Evolutionary conservation across 1,284 basidiomycete genomes (phyloP).

Genomic region (Stygiomarasmius scandens): DNA sequence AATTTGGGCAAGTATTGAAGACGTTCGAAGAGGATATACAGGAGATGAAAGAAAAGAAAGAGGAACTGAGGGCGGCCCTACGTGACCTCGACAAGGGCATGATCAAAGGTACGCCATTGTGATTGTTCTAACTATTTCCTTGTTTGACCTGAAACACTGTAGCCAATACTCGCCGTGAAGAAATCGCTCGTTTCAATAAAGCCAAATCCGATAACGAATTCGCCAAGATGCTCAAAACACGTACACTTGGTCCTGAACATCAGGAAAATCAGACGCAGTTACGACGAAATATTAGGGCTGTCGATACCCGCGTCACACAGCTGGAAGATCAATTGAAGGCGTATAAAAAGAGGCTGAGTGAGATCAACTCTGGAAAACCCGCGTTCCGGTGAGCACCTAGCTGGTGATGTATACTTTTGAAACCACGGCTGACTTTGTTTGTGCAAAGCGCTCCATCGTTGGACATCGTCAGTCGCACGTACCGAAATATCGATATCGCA

Average conservation of each 20-base stretch:
- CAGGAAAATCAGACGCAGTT: constrained; percentile 81
- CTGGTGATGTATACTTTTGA: not conserved
- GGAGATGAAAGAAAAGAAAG: constrained; percentile 47
- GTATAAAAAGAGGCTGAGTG: constrained; percentile 70
- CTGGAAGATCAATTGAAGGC: constrained; percentile 73
- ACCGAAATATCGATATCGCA: constrained; percentile 78
- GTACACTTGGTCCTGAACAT: constrained; percentile 87
- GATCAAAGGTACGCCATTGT: constrained; percentile 57
- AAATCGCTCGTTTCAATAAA: constrained; percentile 34
- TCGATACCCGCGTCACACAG: constrained; percentile 74
- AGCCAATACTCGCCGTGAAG: constrained; percentile 68
- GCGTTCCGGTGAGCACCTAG: constrained; percentile 56
- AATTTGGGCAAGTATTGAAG: constrained; percentile 52
- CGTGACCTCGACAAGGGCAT: constrained; percentile 63
- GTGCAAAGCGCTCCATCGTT: constrained; percentile 71
- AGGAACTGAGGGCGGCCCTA: constrained; percentile 42
- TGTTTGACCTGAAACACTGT: constrained; percentile 1
- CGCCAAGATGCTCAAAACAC: constrained; percentile 75
- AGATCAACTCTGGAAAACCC: constrained; percentile 65
- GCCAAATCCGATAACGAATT: constrained; percentile 69
- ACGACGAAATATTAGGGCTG: constrained; percentile 64
- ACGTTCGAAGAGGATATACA: constrained; percentile 55
- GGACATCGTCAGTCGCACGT: constrained; percentile 82
- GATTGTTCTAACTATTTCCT: constrained; percentile 1
- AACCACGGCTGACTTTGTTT: constrained; percentile 1